These are phyloP conservation scores for Populus hybrid DNA, from an alignment of 441 rosid species.

Conservation along the genomic window DNA sequence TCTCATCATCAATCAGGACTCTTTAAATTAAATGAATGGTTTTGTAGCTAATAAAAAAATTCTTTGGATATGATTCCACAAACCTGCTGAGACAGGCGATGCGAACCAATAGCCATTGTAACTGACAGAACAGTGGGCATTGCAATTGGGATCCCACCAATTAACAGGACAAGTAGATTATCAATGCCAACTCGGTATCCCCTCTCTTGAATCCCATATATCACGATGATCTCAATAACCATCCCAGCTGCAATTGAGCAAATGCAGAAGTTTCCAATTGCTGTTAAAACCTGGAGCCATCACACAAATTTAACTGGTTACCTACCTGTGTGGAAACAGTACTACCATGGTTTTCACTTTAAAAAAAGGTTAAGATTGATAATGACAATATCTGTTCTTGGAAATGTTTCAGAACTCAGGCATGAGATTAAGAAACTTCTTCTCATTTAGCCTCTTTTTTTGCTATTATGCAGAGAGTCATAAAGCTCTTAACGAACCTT, in stretches of 20 bases:
- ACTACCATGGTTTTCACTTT: background rate
- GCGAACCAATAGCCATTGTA: slow-evolving; percentile 98
- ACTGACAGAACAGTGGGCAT: slow-evolving; percentile 96
- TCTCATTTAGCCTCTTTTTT: background rate
- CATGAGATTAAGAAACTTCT: background rate
- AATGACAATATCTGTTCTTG: background rate
- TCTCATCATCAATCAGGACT: background rate
- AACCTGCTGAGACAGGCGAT: slow-evolving; percentile 75
- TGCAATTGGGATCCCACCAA: slow-evolving; percentile 98
- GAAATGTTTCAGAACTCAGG: background rate
- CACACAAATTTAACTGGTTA: background rate
- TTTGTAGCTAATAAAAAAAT: background rate
- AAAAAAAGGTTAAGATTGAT: background rate
- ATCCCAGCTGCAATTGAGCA: slow-evolving; percentile 83
- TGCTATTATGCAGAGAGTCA: background rate
- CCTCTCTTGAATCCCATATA: slow-evolving; percentile 79
- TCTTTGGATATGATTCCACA: slow-evolving; percentile 1
- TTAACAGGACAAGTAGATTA: slow-evolving; percentile 83
- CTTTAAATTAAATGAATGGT: background rate
- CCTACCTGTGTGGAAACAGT: background rate
- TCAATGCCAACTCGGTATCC: slow-evolving; percentile 81
- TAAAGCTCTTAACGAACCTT: slow-evolving; percentile 28
- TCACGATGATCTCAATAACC: slow-evolving; percentile 66
- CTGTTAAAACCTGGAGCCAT: slow-evolving; percentile 62
- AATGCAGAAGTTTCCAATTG: slow-evolving; percentile 96